A percentile compares a stretch with the other conserved stretches of the same genome.
These are phyloP conservation scores for Thermothelomyces thermophilus DNA, from an alignment of 2,329 filamentous ascomycete species.

Conservation along the genomic window DNA sequence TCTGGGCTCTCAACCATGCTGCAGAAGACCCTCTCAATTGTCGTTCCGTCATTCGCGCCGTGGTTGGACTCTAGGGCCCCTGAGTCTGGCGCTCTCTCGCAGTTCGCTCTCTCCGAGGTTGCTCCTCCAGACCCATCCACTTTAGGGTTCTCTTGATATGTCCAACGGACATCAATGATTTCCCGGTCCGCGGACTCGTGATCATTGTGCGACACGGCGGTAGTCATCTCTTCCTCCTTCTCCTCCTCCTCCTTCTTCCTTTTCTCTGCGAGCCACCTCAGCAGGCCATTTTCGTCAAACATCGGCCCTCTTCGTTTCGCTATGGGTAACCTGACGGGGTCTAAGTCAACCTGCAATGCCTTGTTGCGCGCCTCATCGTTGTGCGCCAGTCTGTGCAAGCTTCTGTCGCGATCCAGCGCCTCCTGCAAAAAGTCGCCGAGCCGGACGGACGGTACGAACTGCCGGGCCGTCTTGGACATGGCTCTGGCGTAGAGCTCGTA, in stretches of 20 bases:
- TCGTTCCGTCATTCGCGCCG: no score
- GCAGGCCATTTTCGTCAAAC: neutral
- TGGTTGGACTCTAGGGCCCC: no score
- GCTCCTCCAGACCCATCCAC: no score
- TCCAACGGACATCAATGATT: no score
- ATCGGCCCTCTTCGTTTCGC: no score
- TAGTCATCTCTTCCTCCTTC: neutral
- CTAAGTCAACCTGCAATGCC: neutral
- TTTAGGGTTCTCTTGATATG: no score
- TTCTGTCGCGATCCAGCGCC: slow-evolving; percentile 10
- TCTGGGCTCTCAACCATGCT: neutral
- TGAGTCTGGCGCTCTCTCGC: no score
- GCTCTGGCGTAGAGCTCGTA: slow-evolving; percentile 1
- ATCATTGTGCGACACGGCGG: neutral
- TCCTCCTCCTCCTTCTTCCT: neutral
- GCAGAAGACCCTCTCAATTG: no score
- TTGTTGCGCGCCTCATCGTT: no score
- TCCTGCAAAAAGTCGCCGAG: slow-evolving; percentile 6
- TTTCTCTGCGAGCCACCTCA: neutral
- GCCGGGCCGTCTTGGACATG: neutral
- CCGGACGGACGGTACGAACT: neutral
- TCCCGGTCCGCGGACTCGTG: no score
- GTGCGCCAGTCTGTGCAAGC: neutral
- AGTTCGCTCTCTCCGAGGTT: no score
- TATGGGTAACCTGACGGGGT: neutral